phyloP scores from a whole-genome alignment of 2,329 filamentous ascomycete genomes.

The Lasiodiplodia hormozganensis region DNA sequence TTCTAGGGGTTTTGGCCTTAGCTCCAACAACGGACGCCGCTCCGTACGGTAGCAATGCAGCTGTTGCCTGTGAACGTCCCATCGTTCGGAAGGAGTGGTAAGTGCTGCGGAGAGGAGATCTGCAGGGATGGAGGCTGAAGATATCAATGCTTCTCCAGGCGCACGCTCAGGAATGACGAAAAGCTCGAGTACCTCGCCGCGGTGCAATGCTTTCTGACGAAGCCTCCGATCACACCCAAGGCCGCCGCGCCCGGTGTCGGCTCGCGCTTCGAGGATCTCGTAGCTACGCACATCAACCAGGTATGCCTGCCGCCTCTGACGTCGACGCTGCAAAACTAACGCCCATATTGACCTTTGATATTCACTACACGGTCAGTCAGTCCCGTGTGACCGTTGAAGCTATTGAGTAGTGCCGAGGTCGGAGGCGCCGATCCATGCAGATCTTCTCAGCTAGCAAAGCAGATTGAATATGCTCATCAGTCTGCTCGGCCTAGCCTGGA shows the following conservation, averaged over 20 bases:
- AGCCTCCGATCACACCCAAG: constrained; percentile 40
- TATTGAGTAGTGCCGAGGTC: neutral
- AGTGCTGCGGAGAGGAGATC: neutral
- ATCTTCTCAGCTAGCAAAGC: neutral
- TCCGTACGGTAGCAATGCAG: constrained; percentile 11
- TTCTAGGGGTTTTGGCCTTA: constrained; percentile 3
- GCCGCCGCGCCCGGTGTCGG: constrained; percentile 40
- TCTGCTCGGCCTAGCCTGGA: neutral
- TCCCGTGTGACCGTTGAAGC: neutral
- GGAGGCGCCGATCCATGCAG: neutral
- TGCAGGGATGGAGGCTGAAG: constrained; percentile 5
- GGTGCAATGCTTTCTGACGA: constrained; percentile 43
- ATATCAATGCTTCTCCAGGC: constrained; percentile 32
- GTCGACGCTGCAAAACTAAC: neutral
- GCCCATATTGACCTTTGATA: constrained; percentile 4
- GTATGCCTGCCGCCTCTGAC: constrained; percentile 35
- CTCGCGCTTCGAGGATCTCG: constrained; percentile 47
- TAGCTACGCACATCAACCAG: constrained; percentile 45
- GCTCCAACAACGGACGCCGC: neutral
- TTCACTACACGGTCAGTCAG: constrained; percentile 14
- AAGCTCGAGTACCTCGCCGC: constrained; percentile 45
- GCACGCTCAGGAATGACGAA: constrained; percentile 37
- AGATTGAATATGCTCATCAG: neutral
- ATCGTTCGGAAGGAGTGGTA: constrained; percentile 27
- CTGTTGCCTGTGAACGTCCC: constrained; percentile 6